phyloP scores from a whole-genome alignment of 305 asterid genomes.

The Fraxinus latifolia region DNA sequence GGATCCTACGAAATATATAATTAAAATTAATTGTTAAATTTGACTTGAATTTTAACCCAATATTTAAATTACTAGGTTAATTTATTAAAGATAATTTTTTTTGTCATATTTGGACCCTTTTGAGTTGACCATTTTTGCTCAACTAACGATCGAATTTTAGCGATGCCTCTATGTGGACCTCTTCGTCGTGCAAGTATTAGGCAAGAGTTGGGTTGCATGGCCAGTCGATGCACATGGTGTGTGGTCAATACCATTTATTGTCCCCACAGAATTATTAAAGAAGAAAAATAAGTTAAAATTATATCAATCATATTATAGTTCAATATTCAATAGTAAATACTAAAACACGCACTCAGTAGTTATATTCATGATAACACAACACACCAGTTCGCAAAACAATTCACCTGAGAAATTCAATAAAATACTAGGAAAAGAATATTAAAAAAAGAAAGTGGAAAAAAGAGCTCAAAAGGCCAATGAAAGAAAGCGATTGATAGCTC shows the following conservation, averaged over 20 bases:
- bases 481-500: conserved; percentile 31
- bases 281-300: background rate
- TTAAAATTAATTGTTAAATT: background rate
- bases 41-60: background rate
- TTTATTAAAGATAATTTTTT: background rate
- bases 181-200: background rate
- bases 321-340: background rate
- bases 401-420: background rate
- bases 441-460: conserved; percentile 1
- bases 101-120: background rate
- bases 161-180: background rate
- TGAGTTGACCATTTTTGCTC: background rate
- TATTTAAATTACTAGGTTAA: background rate
- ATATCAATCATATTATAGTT: background rate
- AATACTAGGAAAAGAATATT: background rate
- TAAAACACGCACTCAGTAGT: background rate
- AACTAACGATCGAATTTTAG: background rate
- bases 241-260: background rate
- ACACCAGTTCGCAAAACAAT: background rate
- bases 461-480: conserved; percentile 23
- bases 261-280: background rate
- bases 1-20: background rate
- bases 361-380: background rate
- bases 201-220: background rate
- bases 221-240: background rate